Percentiles rank a stretch among this genome's conserved stretches.
These are phyloP conservation scores for Papilionanthe hybrid DNA, from an alignment of 116 monocot genomes.

Conservation along the genomic window DNA sequence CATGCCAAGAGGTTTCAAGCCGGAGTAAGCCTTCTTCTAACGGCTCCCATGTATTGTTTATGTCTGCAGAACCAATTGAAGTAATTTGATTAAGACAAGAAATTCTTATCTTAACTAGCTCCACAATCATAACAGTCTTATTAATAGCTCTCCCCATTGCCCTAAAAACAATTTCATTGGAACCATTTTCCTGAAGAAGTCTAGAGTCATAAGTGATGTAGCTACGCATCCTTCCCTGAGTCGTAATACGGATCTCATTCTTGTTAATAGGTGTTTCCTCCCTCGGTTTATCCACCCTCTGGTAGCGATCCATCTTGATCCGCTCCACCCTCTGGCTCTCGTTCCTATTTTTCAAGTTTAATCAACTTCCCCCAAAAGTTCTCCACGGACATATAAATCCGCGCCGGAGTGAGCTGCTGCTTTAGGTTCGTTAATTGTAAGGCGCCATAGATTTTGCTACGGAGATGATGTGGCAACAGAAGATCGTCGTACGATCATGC, in stretches of 20 bases:
- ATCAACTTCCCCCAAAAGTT: not conserved
- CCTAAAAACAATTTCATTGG: slow-evolving; percentile 82
- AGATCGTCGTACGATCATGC: not conserved
- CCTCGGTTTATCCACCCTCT: slow-evolving; percentile 55
- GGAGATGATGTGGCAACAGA: not conserved
- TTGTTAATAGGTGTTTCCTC: slow-evolving; percentile 56
- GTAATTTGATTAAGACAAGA: slow-evolving; percentile 76
- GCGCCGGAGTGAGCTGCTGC: not conserved
- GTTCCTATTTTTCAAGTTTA: not conserved
- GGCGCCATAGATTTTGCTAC: not conserved
- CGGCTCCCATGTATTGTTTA: slow-evolving; percentile 88
- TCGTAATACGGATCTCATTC: slow-evolving; percentile 72
- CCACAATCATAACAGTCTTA: slow-evolving; percentile 87
- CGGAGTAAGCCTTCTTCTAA: slow-evolving; percentile 91
- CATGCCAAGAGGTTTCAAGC: slow-evolving; percentile 77
- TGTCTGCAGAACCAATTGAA: slow-evolving; percentile 59
- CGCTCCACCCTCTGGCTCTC: not conserved
- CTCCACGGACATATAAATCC: not conserved
- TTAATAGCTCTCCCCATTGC: slow-evolving; percentile 98
- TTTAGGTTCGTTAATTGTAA: not conserved
- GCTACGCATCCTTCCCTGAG: slow-evolving; percentile 54
- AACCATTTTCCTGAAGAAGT: slow-evolving; percentile 70
- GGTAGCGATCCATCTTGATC: slow-evolving; percentile 49
- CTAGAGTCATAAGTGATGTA: slow-evolving; percentile 56
- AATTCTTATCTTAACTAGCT: slow-evolving; percentile 84